phyloP scores from a whole-genome alignment of 78 protist genomes.

The Speleostelium caveatum region DNA sequence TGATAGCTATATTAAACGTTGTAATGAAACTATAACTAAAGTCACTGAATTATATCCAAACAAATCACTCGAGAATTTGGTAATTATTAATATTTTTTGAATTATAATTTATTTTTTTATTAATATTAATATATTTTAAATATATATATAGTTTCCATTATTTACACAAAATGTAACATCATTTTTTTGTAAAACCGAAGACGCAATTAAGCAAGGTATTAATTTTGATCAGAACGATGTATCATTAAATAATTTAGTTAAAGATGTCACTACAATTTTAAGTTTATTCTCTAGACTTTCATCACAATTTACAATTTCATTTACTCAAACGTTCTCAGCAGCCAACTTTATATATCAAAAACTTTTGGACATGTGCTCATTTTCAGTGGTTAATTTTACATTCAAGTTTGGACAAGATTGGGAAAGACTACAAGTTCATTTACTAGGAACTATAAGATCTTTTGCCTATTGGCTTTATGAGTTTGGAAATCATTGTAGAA shows the following conservation, averaged over 20 bases:
- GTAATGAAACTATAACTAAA: conserved; percentile 37
- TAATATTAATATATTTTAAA: background rate
- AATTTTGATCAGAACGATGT: conserved; percentile 9
- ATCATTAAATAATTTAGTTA: conserved; percentile 19
- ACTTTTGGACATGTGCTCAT: conserved; percentile 48
- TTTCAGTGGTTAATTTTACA: background rate
- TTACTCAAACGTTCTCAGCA: conserved; percentile 37
- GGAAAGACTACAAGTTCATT: conserved; percentile 36
- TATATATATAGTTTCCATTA: conserved; percentile 37
- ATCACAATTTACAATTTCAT: conserved; percentile 25
- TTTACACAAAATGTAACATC: conserved; percentile 68
- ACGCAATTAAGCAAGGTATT: conserved; percentile 26
- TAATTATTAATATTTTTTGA: conserved; percentile 4
- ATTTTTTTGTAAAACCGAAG: conserved; percentile 53
- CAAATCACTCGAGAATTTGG: conserved; percentile 44
- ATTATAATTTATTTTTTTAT: background rate
- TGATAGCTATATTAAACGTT: conserved; percentile 29
- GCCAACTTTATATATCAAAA: conserved; percentile 47
- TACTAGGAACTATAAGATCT: conserved; percentile 44
- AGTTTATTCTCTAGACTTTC: conserved; percentile 32
- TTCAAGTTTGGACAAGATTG: conserved; percentile 34
- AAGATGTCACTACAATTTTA: conserved; percentile 43
- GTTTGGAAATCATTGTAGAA: conserved; percentile 48
- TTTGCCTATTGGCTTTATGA: conserved; percentile 52
- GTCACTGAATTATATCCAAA: conserved; percentile 62